Evolutionary conservation across 257 asterid genomes (phyloP), one percentile per base, ranked within the genome.

Genomic region (Solanum sitiens): DNA sequence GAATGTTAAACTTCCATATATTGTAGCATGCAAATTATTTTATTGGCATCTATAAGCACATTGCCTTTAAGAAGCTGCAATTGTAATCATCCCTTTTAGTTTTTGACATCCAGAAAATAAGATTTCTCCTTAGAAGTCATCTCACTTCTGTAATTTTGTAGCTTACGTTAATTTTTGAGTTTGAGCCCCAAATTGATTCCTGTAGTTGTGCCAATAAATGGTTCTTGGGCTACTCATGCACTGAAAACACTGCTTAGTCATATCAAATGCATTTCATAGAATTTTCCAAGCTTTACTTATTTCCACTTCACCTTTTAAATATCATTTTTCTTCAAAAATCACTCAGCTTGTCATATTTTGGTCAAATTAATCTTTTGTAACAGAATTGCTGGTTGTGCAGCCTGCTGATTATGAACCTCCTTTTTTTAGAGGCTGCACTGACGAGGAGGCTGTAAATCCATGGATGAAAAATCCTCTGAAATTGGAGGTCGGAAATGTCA

Each of bases 341-440:
- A 30, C 70, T 20, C 67, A 32, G 45, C 70, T 82, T 50, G 45
- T 82, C 67, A 79, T 82, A 18, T 50, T 27, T 82, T 82, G 20
- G 85, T 50, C 80, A 35, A 50, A 32, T 35, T 61, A 85, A 5
- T 4, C 21, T n/a, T 30, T 39, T 18, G 30, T 72, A 86, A 73
- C 72, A 40, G 56, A 88, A 42, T 87, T 86, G 32, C 61, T 91
- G 90, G 89, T 90, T 33, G 91, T 95, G 93, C 96, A 97, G 99
- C 99, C 99, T 32, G 91, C 91, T 94, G 98, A 97, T 90, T 97
- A 95, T 84, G 99, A 97, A 91, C 99, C 98, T 84, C 99, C 99
- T 12, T 97, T 97, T 89, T 97, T 97, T 90, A 90, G 93, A 92
- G 94, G 96, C 91, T 95, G 98, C 95, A 90, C 94, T 11, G 98